Evolutionary conservation across 2,329 filamentous ascomycete species (phyloP), one percentile per base, ranked within the genome.

Genomic region (Stenocarpella maydis): DNA sequence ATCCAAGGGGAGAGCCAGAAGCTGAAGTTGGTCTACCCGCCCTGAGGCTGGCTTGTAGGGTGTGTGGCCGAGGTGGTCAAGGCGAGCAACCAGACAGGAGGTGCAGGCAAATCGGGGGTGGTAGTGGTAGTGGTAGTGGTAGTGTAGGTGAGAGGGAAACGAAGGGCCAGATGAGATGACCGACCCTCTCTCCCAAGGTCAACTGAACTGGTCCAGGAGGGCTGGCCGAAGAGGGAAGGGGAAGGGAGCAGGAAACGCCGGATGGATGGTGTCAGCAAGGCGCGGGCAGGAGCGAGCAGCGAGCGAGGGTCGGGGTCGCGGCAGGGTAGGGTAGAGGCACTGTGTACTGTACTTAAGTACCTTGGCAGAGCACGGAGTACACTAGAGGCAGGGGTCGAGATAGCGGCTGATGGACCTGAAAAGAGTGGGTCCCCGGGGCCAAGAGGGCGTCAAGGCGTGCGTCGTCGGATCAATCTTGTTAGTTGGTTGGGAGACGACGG

Each of bases 321-420:
- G 65, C 65, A 67, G 52, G 65, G 68, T n/a, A 34, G 31, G 31
- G 4, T 4, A 9, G 31, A 34, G 31, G 31, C 31, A 34, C n/a
- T n/a, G n/a, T n/a, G n/a, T n/a, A n/a, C n/a, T n/a, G n/a, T n/a
- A n/a, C n/a, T n/a, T n/a, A n/a, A n/a, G n/a, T n/a, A n/a, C n/a
- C n/a, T n/a, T n/a, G n/a, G n/a, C n/a, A n/a, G n/a, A n/a, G n/a
- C n/a, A n/a, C n/a, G n/a, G n/a, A n/a, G n/a, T n/a, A n/a, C n/a
- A n/a, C n/a, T n/a, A 58, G 31, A 67, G 15, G 65, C 65, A 67
- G 65, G 65, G 68, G 55, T 39, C 15, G 21, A 45, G 65, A 55
- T 55, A 65, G 47, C 55, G 68, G 68, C 64, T 45, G 49, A 66
- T 39, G 47, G 69, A 53, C 69, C 69, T 69, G 69, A 58, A 69